Evolutionary conservation across 2,329 filamentous ascomycete species (phyloP), one percentile per base, ranked within the genome.

Genomic region (Xylaria sp.): DNA sequence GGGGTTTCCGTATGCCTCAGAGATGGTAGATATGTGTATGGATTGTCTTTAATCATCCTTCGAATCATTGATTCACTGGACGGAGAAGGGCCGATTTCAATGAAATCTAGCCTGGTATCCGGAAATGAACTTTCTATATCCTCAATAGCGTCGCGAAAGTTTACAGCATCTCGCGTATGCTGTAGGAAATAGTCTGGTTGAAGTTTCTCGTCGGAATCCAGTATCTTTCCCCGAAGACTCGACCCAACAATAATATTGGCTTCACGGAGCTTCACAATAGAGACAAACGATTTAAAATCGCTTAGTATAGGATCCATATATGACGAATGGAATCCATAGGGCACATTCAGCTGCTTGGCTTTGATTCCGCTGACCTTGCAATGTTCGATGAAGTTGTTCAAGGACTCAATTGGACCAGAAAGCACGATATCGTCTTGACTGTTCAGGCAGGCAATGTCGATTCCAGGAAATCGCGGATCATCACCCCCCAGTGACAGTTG

Each of bases 391-490:
- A 75, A 72, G 17, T 49, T 15, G 4, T 65, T 62, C 17, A 78
- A 66, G 15, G 63, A 38, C 1, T 65, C 51, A 17, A 71, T 65
- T 1, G 76, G 67, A 0, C 78, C 77, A 49, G 73, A 73, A 6
- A 80, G 66, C 13, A 80, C 78, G 6, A 72, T 74, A 36, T 77
- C 77, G 11, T 73, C 70, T 1, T 72, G 72, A 15, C 77, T 74
- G 53, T 80, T 80, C 46, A 74, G 68, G 66, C 79, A 80, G 6
- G 79, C 75, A 26, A 80, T 68, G 20, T 48, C 26, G 5, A 77
- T 33, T 4, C 61, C 68, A 7, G 46, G n/a, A 31, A 72, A 64
- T n/a, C 63, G 46, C 15, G 57, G 11, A 26, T 56, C 53, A 46
- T 60, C 33, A 5, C 44, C n/a, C 6, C 48, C 46, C n/a, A 72